Evolutionary conservation across 768 basidiomycete species (phyloP).

Genomic region (Tulasnella sp.): DNA sequence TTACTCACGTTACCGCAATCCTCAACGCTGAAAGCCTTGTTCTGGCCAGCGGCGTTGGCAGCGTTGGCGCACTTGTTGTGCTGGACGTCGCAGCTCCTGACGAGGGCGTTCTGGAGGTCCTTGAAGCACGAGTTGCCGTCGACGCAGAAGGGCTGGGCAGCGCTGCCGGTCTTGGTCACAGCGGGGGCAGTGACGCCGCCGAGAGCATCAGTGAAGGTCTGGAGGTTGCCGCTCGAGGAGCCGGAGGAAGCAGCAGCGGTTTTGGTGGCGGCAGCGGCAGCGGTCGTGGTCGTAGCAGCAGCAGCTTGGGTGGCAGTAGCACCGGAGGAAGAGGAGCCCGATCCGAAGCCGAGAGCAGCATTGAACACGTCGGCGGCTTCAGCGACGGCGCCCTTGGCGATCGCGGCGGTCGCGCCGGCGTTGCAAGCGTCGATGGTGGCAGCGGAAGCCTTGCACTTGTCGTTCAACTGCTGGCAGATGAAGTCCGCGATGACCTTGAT

Average conservation of each 20-base stretch:
- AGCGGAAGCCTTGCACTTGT: constrained; percentile 21
- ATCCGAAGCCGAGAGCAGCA: constrained; percentile 20
- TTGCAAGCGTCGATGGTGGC: constrained; percentile 16
- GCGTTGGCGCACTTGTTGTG: constrained; percentile 54
- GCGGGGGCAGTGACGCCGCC: constrained; percentile 47
- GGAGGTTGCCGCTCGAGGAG: constrained; percentile 43
- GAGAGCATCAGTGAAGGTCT: constrained; percentile 52
- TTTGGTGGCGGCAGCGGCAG: constrained; percentile 26
- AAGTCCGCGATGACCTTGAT: constrained; percentile 18
- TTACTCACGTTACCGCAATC: constrained; percentile 26
- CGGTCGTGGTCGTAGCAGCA: constrained; percentile 5
- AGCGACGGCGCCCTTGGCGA: background rate
- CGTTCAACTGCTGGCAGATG: constrained; percentile 11
- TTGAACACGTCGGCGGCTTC: constrained; percentile 25
- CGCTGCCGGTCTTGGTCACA: constrained; percentile 47
- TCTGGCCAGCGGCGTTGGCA: constrained; percentile 41
- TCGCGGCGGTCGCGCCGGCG: background rate
- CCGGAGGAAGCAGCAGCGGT: constrained; percentile 30
- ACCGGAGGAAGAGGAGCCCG: constrained; percentile 30
- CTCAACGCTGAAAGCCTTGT: constrained; percentile 27
- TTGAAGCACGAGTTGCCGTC: constrained; percentile 49
- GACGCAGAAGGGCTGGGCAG: constrained; percentile 44
- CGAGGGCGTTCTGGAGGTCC: constrained; percentile 49
- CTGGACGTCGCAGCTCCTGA: constrained; percentile 58
- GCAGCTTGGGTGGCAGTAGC: constrained; percentile 32